Percentiles rank a stretch among this genome's conserved stretches.
Conservation (phyloP, 495 filamentous ascomycete genomes). For the Viridothelium virens region DNA sequence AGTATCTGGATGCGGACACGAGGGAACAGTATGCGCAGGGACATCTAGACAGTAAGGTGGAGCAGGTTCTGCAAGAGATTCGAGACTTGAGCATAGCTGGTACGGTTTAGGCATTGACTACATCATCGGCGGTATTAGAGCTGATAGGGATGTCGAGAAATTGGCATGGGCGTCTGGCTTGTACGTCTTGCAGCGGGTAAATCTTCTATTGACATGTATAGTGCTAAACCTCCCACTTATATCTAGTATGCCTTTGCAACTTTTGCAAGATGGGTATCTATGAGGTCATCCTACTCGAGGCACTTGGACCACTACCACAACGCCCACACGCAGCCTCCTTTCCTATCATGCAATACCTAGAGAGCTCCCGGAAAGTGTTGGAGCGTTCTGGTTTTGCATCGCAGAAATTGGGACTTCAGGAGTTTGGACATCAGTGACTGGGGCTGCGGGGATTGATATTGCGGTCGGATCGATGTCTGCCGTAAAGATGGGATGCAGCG, state of each 20-base stretch:
- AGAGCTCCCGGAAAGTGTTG: neutral
- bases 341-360: neutral
- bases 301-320: neutral
- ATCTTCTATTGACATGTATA: neutral
- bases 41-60: conserved; percentile 82
- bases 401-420: neutral
- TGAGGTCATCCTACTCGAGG: neutral
- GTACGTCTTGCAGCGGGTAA: neutral
- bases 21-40: conserved; percentile 93
- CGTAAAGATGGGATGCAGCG: conserved; percentile 63
- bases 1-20: conserved; percentile 95
- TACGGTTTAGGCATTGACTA: conserved; percentile 42
- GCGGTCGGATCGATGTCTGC: conserved; percentile 2
- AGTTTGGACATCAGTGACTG: neutral
- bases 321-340: neutral
- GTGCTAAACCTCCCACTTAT: neutral
- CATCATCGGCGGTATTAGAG: neutral
- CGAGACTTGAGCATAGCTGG: conserved; percentile 89
- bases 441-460: neutral
- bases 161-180: neutral
- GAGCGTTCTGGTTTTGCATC: neutral
- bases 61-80: conserved; percentile 96
- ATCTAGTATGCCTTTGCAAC: conserved; percentile 5
- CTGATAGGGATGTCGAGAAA: neutral
- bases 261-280: conserved; percentile 4